Evolutionary conservation across 2,329 filamentous ascomycete genomes (phyloP).

Genomic region (Phaeosphaeriaceae sp.): DNA sequence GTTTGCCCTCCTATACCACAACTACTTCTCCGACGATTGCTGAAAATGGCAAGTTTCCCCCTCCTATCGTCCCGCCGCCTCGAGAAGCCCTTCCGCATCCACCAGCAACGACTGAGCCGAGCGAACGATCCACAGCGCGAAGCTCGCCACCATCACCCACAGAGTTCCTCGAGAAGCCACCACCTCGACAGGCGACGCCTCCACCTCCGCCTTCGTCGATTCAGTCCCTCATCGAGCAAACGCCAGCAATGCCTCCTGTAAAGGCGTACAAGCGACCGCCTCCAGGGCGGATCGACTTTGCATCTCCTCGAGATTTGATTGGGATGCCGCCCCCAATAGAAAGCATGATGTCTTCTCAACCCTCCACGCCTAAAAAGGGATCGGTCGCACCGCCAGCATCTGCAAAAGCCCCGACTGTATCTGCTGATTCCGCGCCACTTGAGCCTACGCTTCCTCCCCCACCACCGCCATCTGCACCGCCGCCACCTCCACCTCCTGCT

Average conservation of each 20-base stretch:
- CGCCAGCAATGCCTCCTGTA: conserved; percentile 13
- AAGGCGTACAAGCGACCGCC: conserved; percentile 36
- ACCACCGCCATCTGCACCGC: conserved; percentile 9
- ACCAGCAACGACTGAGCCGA: conserved; percentile 30
- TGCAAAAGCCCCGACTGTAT: not conserved
- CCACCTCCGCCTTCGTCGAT: conserved; percentile 30
- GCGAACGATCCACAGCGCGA: conserved; percentile 22
- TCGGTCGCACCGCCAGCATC: conserved; percentile 4
- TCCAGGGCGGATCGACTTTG: conserved; percentile 36
- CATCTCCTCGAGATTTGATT: conserved; percentile 32
- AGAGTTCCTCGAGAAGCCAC: conserved; percentile 22
- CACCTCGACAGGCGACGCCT: conserved; percentile 20
- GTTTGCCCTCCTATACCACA: conserved; percentile 47
- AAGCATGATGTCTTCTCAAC: conserved; percentile 22
- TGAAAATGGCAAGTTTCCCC: conserved; percentile 47
- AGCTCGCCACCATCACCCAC: conserved; percentile 20
- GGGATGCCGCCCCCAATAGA: conserved; percentile 29
- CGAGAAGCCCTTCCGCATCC: conserved; percentile 33
- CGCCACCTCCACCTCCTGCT: conserved; percentile 16
- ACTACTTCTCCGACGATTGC: conserved; percentile 45
- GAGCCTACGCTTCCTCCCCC: conserved; percentile 5
- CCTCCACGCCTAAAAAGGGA: conserved; percentile 20
- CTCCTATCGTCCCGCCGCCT: conserved; percentile 44
- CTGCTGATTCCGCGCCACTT: not conserved
- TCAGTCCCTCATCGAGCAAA: conserved; percentile 17